phyloP scores from a whole-genome alignment of 148 eudicot species.

The Talinum fruticosum region DNA sequence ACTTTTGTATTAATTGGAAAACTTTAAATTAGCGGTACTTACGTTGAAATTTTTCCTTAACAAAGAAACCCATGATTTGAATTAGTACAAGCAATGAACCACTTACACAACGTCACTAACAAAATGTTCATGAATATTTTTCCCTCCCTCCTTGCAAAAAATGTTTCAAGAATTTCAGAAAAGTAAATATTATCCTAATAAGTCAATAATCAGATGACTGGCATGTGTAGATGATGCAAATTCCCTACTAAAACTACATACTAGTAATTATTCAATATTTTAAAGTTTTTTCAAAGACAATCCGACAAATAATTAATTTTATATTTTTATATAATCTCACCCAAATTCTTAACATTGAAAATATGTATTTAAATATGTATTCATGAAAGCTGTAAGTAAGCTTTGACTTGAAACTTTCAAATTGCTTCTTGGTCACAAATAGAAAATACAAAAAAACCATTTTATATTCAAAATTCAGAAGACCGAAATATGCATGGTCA shows the following conservation, averaged over 20 bases:
- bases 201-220: constrained; percentile 1
- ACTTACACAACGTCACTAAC: too few relatives aligned
- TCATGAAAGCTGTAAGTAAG: constrained; percentile 8
- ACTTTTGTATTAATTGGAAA: too few relatives aligned
- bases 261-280: background rate
- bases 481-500: too few relatives aligned
- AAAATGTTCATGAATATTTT: too few relatives aligned
- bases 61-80: too few relatives aligned
- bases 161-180: background rate
- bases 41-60: too few relatives aligned
- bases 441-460: background rate
- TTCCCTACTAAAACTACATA: too few relatives aligned
- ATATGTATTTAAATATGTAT: background rate
- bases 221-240: background rate
- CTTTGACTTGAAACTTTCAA: constrained; percentile 12
- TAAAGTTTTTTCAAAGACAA: background rate
- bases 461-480: background rate
- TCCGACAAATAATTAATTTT: background rate
- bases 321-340: background rate
- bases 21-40: background rate
- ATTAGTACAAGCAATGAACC: too few relatives aligned
- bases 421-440: background rate
- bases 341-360: background rate
- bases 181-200: background rate
- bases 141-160: background rate